Base-by-base conservation (phyloP, 345 rosid species). In the Linum tenue region DNA sequence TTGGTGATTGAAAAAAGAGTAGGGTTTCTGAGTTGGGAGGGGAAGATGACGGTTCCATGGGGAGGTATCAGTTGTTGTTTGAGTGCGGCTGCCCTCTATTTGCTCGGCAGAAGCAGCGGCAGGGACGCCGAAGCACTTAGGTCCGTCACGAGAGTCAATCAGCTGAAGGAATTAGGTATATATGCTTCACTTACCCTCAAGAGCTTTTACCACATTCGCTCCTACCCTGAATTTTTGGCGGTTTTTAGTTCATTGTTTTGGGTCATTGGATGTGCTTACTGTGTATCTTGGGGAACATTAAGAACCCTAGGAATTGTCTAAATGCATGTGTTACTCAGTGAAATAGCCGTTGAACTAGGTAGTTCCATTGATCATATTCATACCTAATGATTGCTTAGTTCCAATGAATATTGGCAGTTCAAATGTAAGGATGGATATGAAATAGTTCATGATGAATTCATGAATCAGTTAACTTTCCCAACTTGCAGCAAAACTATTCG, bases 31-130 rank as follows among this genome's bases (percentile, higher is more conserved):
- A 56, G 57, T 14, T 37, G 8, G 5, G 56, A 2, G 4, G 39
- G 39, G 59, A 22, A 6, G 66, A 74, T 55, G 73, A 85, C 80
- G 96, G 69, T 90, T 73, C 99, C 96, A 3, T 90, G 95, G 95
- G 83, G 95, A 62, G 99, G 99, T 61, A 76, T 90, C 67, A 75
- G 77, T 62, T 94, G 99, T 73, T 94, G 99, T 82, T 65, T 94
- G 59, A 83, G 97, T 70, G 96, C 89, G 14, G 95, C 95, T 42
- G 96, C 92, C 35, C 89, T 88, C 22, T 90, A 85, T 69, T 82
- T 94, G 40, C 97, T 94, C 36, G 99, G 99, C 70, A 78, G 88
- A 71, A 88, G 95, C 77, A 85, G 97, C 65, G 96, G 92, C 82
- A 89, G 96, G 77, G 97, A 94, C 75, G 96, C 97, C 1, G 88